Percentiles rank a stretch among this genome's conserved stretches.
Conservation (phyloP, 2,329 filamentous ascomycete species). For the Calcarisporium arbuscula region DNA sequence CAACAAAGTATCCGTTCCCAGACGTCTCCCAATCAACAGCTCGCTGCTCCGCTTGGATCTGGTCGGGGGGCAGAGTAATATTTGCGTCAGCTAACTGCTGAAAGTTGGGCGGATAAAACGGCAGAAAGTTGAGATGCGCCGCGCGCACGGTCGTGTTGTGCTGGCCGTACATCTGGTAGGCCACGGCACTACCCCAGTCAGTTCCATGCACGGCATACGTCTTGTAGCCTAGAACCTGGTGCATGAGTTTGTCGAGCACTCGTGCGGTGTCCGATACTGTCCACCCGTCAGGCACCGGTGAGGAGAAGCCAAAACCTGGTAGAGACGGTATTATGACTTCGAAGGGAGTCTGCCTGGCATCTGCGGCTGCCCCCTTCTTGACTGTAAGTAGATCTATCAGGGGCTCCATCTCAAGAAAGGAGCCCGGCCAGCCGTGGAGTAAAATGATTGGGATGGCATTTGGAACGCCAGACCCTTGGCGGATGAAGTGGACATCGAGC, state of each 20-base stretch:
- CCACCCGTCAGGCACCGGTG: conserved; percentile 23
- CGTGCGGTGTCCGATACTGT: conserved; percentile 28
- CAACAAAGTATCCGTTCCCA: conserved; percentile 11
- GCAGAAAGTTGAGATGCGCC: conserved; percentile 10
- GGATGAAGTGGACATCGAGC: conserved; percentile 18
- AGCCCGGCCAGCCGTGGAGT: conserved; percentile 38
- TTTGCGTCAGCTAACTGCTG: conserved; percentile 6
- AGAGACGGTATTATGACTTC: conserved; percentile 25
- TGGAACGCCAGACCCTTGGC: conserved; percentile 10
- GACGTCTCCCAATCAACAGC: conserved; percentile 4
- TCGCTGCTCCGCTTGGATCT: conserved; percentile 4
- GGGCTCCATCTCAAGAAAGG: conserved; percentile 35
- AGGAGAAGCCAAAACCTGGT: conserved; percentile 31
- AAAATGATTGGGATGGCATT: conserved; percentile 33
- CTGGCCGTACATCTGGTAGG: conserved; percentile 10
- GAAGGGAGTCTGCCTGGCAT: conserved; percentile 8
- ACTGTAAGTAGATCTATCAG: conserved; percentile 5
- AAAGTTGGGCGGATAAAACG: conserved; percentile 6
- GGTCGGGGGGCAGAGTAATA: conserved; percentile 7
- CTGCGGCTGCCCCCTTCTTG: background rate
- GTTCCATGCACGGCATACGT: conserved; percentile 14
- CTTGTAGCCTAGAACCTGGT: conserved; percentile 28
- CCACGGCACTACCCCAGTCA: conserved; percentile 9
- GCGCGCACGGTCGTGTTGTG: conserved; percentile 10
- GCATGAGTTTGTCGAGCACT: conserved; percentile 31